These are phyloP conservation scores for Colletotrichum plurivorum DNA, from an alignment of 2,329 filamentous ascomycete species.

Conservation along the genomic window DNA sequence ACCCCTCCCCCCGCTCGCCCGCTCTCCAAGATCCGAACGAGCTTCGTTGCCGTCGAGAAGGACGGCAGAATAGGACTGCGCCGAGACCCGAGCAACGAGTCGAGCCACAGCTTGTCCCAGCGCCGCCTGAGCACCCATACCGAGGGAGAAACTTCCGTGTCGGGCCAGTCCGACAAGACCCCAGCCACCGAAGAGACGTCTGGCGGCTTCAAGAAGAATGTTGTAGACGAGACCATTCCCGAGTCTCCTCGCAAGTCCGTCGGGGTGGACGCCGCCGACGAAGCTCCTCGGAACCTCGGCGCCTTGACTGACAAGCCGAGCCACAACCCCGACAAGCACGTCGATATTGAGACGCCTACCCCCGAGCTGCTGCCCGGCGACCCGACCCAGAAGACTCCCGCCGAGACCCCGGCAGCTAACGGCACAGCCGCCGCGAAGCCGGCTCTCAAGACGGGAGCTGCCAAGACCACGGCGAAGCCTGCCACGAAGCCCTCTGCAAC, in stretches of 20 bases:
- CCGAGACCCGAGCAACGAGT: conserved; percentile 60
- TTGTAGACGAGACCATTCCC: conserved; percentile 56
- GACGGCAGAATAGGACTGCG: conserved; percentile 70
- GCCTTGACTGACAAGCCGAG: conserved; percentile 52
- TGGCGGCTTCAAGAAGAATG: conserved; percentile 51
- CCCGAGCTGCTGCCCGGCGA: conserved; percentile 50
- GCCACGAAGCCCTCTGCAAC: conserved; percentile 51
- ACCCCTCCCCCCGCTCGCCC: conserved; percentile 62
- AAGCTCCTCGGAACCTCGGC: conserved; percentile 37
- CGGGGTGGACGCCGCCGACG: conserved; percentile 45
- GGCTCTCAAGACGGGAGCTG: conserved; percentile 39
- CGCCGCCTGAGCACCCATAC: conserved; percentile 54
- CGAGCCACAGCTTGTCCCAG: conserved; percentile 55
- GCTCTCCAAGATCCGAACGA: conserved; percentile 82
- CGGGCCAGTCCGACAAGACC: conserved; percentile 36
- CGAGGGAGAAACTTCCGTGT: conserved; percentile 49
- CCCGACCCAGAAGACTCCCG: conserved; percentile 41
- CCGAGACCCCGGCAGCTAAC: conserved; percentile 40
- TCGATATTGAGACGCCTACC: conserved; percentile 55
- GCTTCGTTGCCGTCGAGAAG: conserved; percentile 81
- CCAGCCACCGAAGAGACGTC: conserved; percentile 46
- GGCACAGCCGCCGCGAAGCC: conserved; percentile 45
- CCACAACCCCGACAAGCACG: conserved; percentile 56
- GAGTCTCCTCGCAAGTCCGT: conserved; percentile 56
- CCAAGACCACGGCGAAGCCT: conserved; percentile 42